Evolutionary conservation across 2,329 filamentous ascomycete species (phyloP).

Genomic region (Fusarium nygamai): DNA sequence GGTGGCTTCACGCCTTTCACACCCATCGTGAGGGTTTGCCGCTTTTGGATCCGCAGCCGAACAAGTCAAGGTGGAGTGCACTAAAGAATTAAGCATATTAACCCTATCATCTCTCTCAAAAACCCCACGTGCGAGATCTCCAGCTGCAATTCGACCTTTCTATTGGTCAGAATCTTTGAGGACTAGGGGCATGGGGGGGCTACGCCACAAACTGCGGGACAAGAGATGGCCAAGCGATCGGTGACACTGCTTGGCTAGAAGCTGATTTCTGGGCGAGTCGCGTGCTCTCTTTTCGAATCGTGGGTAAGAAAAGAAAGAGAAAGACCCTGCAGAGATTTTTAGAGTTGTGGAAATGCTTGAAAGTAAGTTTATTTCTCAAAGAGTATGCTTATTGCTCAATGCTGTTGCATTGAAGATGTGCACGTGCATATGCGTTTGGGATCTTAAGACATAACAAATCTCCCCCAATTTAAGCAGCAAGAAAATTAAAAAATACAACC

Average conservation of each 20-base stretch:
- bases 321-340: constrained; percentile 2
- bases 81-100: constrained; percentile 35
- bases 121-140: constrained; percentile 31
- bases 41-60: neutral
- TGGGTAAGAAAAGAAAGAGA: neutral
- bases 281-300: constrained; percentile 8
- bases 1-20: neutral
- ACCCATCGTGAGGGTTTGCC: constrained; percentile 25
- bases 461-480: neutral
- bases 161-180: neutral
- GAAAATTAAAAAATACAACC: neutral
- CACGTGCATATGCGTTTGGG: constrained; percentile 5
- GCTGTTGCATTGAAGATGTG: neutral
- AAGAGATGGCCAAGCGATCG: constrained; percentile 16
- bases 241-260: constrained; percentile 5
- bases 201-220: constrained; percentile 21
- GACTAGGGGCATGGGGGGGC: neutral
- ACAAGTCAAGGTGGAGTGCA: neutral
- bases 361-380: constrained; percentile 9
- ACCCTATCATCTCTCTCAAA: constrained; percentile 19
- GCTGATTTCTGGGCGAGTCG: constrained; percentile 27
- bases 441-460: neutral
- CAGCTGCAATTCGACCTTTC: rapidly evolving
- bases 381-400: constrained; percentile 6
- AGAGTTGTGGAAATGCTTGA: neutral